Base-by-base conservation (phyloP, 495 filamentous ascomycete genomes). In the Aeminium ludgeri region DNA sequence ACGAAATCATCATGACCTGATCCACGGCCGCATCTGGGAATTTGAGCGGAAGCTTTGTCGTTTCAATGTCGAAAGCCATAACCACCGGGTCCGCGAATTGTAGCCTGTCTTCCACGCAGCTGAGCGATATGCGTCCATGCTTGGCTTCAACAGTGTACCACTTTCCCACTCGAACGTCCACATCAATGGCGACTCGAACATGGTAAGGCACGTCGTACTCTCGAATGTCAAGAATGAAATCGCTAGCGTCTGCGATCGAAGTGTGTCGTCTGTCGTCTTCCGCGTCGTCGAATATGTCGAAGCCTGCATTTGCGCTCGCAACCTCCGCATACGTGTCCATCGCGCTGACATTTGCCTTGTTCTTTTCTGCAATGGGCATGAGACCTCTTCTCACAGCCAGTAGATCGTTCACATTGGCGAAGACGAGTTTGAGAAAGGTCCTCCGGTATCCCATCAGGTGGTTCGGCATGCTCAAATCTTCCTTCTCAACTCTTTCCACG, bases 1-100 rank as follows among this genome's bases (percentile, higher is more conserved):
- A 99, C 12, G 91, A 96, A 51, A 99, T 91, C 89, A 99, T 99
- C 87, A 99, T 99, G 50, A 99, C 78, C 60, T 93, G 89, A 62
- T 99, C 89, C 48, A 93, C 77, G 1, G 82, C 68, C 0, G 89
- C 78, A 56, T 96, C 91, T n/a, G 89, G 89, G 55, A 99, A 99
- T 58, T 99, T 99, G 36, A 99, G 65, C 11, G 89, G 89, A 27
- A 92, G 67, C 51, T 99, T 99, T 3, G 84, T 91, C 17, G 89
- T 96, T 56, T 99, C 89, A 54, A 99, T 99, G 73, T 99, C 89
- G 62, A 74, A 99, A 10, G 89, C 89, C 65, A 99, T 78, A 13
- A 99, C 82, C 15, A 99, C 82, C 0, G 89, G 89, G 54, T 99
- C 89, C 10, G 89, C 83, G 59, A 80, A 76, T 45, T 78, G 72